A percentile compares a stretch with the other conserved stretches of the same genome.
Conservation (phyloP, 1,284 basidiomycete species). For the Pseudozyma tsukubaensis region DNA sequence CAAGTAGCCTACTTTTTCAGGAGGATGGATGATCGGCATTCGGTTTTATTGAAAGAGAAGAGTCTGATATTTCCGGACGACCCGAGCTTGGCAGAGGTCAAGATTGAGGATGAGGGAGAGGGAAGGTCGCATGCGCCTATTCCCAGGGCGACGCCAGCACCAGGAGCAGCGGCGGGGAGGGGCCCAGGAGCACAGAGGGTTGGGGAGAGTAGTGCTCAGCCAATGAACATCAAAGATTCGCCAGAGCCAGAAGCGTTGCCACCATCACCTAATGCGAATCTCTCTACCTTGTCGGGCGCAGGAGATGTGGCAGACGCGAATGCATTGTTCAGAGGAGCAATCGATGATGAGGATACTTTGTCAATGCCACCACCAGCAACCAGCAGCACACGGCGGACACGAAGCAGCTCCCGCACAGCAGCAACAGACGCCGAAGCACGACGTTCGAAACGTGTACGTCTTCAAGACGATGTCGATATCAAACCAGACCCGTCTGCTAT, state of each 20-base stretch:
- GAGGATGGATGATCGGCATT: constrained; percentile 65
- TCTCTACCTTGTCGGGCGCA: constrained; percentile 22
- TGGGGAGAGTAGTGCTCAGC: constrained; percentile 15
- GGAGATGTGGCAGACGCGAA: constrained; percentile 21
- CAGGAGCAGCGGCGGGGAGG: constrained; percentile 10
- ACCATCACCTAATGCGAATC: constrained; percentile 16
- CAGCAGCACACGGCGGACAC: constrained; percentile 20
- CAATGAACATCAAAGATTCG: constrained; percentile 42
- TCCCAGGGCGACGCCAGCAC: constrained; percentile 22
- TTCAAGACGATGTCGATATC: constrained; percentile 26
- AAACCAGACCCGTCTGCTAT: constrained; percentile 21
- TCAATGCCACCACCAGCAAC: constrained; percentile 34
- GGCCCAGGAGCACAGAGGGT: background rate
- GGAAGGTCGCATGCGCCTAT: constrained; percentile 52
- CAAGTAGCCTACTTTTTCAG: constrained; percentile 70
- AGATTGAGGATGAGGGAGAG: constrained; percentile 52
- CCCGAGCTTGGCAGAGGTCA: constrained; percentile 38
- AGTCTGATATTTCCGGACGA: constrained; percentile 39
- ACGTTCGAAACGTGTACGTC: constrained; percentile 41
- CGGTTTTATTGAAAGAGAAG: constrained; percentile 66
- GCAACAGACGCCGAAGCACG: background rate
- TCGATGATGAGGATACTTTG: constrained; percentile 12
- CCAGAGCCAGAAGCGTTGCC: constrained; percentile 23
- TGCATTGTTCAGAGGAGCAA: constrained; percentile 19
- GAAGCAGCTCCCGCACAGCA: constrained; percentile 12